Evolutionary conservation across 2,329 filamentous ascomycete species (phyloP), one percentile per base, ranked within the genome.

Genomic region (Hymenoscyphus fructigenus): DNA sequence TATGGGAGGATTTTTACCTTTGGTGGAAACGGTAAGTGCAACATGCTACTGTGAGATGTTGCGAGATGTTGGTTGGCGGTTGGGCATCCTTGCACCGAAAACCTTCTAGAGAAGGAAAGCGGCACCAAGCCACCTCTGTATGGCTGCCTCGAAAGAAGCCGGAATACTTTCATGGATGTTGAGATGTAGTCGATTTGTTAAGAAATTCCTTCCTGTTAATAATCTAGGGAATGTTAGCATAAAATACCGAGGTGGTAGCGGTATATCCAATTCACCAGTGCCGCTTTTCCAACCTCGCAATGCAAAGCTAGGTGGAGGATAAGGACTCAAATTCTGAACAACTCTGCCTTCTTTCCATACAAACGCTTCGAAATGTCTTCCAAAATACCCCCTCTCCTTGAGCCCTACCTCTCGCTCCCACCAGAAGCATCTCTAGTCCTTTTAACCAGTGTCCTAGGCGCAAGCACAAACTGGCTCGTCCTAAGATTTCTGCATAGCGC

Each of bases 391-490:
- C 81, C 85, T 63, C 83, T 89, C 2, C 80, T 92, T 15, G 84
- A 90, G 71, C 82, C 87, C 6, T 89, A 89, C 75, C 81, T 91
- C 60, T 73, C 78, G 57, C 81, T 88, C 0, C 86, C 86, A 5
- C 78, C 81, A 5, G 82, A 86, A 69, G 78, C 82, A 17, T 85
- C 87, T 41, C 83, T 92, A 47, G 80, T 86, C 23, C 82, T 93
- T 14, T 78, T 93, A 61, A 92, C 90, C 17, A 85, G 85, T 67
- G 87, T 92, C 34, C 80, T 89, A 14, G 86, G 86, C 57, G 85
- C 86, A 20, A 84, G 81, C 66, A 81, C 87, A 1, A 89, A 89
- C 76, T 91, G 88, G 88, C 84, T 90, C 34, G 76, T 88, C 26
- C 77, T 87, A 57, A 81, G 86, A 44, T 84, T 84, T 71, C 75